Evolutionary conservation across 2,329 filamentous ascomycete genomes (phyloP), one percentile per base, ranked within the genome.

Genomic region (Aspergillus sp.): DNA sequence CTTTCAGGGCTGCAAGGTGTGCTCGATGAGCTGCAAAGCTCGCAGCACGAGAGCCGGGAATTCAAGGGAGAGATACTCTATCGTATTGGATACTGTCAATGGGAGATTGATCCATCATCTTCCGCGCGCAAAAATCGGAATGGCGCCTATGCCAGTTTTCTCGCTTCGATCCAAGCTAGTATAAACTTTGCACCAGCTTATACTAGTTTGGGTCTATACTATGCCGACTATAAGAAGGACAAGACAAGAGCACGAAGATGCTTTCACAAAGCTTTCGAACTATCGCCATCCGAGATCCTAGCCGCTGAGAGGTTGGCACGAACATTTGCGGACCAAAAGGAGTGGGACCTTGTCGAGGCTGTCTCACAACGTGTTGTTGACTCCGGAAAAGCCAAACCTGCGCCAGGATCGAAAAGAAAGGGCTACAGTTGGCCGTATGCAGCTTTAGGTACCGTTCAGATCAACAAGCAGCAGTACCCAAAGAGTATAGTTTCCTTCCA

Each of bases 401-500:
- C 93, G 1, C 93, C 95, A 9, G 95, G 96, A 1, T 97, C 93
- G 1, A 96, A 96, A 80, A 88, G 90, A 66, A 93, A 91, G 74
- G 91, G 92, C 1, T 87, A 96, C 62, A 97, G 93, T 75, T 99
- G 95, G 95, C 95, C 95, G 2, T 96, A 92, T 71, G 91, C 93
- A 3, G 93, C 95, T 0, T 81, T 99, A 2, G 95, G 96, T 24
- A 91, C 96, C 15, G 93, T 96, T 1, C 91, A 98, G 73, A 84
- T 98, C 71, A 97, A 96, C 76, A 95, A 91, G 71, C 91, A 96
- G 70, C 91, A 96, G 59, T 98, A 93, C 66, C 80, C 87, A 64
- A 90, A 91, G 70, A 92, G 92, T 37, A 92, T 98, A 54, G 87
- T 93, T 8, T 96, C 91, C 0, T 99, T 98, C 72, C 90, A 98